Conservation (phyloP, 331 rosid species). For the Phaseolus coccineus region DNA sequence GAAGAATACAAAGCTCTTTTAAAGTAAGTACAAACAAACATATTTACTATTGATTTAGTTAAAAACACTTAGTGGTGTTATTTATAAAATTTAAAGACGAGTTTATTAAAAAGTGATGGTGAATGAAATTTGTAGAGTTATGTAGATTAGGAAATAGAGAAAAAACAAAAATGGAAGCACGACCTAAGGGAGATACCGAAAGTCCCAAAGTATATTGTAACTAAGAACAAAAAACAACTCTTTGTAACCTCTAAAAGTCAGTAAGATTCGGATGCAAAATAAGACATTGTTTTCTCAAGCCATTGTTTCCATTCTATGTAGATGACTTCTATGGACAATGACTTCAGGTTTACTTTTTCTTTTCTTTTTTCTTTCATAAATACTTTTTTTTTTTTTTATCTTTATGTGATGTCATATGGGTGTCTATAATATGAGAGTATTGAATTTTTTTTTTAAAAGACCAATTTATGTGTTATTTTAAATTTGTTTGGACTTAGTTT, state of each 20-base stretch:
- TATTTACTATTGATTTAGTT: background rate
- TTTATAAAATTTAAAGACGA: background rate
- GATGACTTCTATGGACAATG: conserved; percentile 36
- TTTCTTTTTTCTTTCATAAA: too few relatives aligned
- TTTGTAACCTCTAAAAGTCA: conserved; percentile 50
- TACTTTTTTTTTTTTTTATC: too few relatives aligned
- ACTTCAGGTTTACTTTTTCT: background rate
- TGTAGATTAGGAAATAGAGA: conserved; percentile 30
- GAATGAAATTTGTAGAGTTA: conserved; percentile 27
- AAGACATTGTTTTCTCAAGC: conserved; percentile 43
- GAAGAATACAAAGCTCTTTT: background rate
- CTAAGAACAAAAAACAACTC: conserved; percentile 44
- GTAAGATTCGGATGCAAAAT: conserved; percentile 47
- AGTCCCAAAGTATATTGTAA: conserved; percentile 35
- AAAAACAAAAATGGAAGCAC: background rate
- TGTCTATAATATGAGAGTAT: too few relatives aligned
- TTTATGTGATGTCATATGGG: too few relatives aligned
- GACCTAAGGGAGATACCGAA: conserved; percentile 54
- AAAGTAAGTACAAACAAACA: background rate
- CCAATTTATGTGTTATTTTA: too few relatives aligned
- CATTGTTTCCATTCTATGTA: conserved; percentile 32
- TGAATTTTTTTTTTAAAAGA: too few relatives aligned
- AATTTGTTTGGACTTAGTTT: too few relatives aligned
- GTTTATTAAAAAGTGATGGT: conserved; percentile 21
- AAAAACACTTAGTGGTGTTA: background rate